phyloP scores from a whole-genome alignment of 148 eudicot genomes.

The Persicaria maculosa region DNA sequence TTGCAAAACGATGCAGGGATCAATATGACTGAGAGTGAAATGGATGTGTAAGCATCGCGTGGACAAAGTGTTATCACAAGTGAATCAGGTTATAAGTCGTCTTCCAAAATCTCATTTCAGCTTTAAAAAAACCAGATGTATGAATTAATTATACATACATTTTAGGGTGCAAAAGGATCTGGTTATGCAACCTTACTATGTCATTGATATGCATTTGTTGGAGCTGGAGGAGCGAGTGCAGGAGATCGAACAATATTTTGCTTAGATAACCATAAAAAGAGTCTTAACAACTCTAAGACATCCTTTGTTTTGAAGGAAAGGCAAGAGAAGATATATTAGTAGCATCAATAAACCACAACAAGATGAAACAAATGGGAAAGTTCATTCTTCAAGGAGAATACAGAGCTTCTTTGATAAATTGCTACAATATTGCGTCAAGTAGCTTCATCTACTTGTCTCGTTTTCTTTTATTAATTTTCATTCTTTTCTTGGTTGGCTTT shows the following conservation, averaged over 20 bases:
- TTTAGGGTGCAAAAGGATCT: neutral
- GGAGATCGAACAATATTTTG: constrained; percentile 60
- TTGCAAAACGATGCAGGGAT: neutral
- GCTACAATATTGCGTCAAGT: constrained; percentile 72
- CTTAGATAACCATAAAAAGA: constrained; percentile 21
- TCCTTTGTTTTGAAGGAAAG: constrained; percentile 48
- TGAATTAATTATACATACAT: neutral
- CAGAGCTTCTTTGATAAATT: constrained; percentile 73
- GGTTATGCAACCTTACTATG: neutral
- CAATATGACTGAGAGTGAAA: neutral
- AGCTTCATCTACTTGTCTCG: neutral
- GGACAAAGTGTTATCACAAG: no score
- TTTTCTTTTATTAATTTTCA: neutral
- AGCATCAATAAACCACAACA: no score
- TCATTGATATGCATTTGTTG: constrained; percentile 6
- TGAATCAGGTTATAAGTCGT: neutral
- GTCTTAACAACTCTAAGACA: constrained; percentile 33
- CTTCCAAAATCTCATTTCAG: neutral
- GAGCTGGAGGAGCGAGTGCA: constrained; percentile 73
- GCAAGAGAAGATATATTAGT: no score
- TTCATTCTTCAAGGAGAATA: no score
- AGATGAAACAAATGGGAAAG: no score
- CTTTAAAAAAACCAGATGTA: neutral
- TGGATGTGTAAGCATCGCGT: constrained; percentile 1
- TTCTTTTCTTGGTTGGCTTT: no score